Conservation (phyloP, 169 alveolate genomes). For the Plasmodium gaboni region DNA sequence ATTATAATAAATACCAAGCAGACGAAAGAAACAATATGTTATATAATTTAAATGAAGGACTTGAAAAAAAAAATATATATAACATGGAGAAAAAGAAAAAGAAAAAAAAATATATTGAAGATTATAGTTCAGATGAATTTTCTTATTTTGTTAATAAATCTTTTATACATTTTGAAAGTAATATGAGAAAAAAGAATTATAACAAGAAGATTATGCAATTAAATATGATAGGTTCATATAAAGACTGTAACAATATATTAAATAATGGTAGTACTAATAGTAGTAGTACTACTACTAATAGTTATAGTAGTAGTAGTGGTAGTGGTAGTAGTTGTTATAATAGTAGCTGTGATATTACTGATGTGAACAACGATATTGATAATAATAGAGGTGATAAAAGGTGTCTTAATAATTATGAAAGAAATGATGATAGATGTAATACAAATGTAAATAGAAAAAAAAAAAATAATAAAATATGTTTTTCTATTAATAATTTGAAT, state of each 20-base stretch:
- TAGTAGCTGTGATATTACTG: too few relatives aligned
- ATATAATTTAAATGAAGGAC: background rate
- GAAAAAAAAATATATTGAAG: background rate
- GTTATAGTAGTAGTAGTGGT: background rate
- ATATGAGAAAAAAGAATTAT: background rate
- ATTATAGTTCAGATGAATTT: slow-evolving; percentile 42
- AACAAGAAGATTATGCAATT: background rate
- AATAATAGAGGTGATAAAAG: too few relatives aligned
- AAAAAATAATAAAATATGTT: slow-evolving; percentile 10
- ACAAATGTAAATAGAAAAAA: background rate
- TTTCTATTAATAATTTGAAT: slow-evolving; percentile 19
- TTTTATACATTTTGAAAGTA: background rate
- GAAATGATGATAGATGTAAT: background rate
- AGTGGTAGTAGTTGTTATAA: too few relatives aligned
- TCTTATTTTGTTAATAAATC: slow-evolving; percentile 2
- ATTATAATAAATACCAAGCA: background rate
- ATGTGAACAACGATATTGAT: too few relatives aligned
- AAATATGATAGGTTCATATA: background rate
- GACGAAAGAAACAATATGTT: background rate
- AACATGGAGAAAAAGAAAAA: background rate
- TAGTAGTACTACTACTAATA: background rate
- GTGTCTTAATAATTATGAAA: too few relatives aligned
- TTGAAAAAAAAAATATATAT: background rate
- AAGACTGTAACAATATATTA: background rate
- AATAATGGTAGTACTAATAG: background rate